Base-by-base conservation (phyloP, 2,329 filamentous ascomycete genomes). In the Claviceps sp. region DNA sequence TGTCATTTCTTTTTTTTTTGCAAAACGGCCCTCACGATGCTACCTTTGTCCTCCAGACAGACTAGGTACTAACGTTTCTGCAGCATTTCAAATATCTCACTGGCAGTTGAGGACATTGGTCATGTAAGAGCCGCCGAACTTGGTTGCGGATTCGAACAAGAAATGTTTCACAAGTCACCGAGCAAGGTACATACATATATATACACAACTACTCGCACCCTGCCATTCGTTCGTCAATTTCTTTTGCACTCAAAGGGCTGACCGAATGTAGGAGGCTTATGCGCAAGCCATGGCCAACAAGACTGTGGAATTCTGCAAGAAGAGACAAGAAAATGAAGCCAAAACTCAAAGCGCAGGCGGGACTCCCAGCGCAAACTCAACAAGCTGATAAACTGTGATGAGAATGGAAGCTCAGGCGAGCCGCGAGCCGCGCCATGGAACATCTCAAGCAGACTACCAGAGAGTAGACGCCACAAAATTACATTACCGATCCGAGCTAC, bases 331-430 rank as follows among this genome's bases (percentile, higher is more conserved):
- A 4, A 74, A 77, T 56, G 73, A 73, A 45, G 69, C 71, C 0
- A 70, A 61, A 9, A 61, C 80, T 2, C 74, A 76, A 46, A 47
- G 62, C 62, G 16, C 62, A 66, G 58, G 69, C 48, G 23, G 62
- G 62, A 16, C 62, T 66, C 57, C 68, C 38, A 43, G 69, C 37
- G n/a, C 47, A 48, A 17, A 68, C 67, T 1, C 70, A 74, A 54
- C 66, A 75, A 11, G 63, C 63, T 2, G 65, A 51, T 70, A 74
- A 54, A 67, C 75, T 51, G 69, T 79, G 67, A 72, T 79, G 69
- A 76, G 70, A 53, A 72, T 79, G 68, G 74, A 75, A 53, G 69
- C 67, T 14, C 71, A 76, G 55, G 74, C 79, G 68, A 69, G 8
- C 8, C 8, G 23, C 23, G 23, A 7, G 71, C 42, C 71, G 77